Base-by-base conservation (phyloP, 352 stramenopile genomes). In the Phytopythium mirpurense region DNA sequence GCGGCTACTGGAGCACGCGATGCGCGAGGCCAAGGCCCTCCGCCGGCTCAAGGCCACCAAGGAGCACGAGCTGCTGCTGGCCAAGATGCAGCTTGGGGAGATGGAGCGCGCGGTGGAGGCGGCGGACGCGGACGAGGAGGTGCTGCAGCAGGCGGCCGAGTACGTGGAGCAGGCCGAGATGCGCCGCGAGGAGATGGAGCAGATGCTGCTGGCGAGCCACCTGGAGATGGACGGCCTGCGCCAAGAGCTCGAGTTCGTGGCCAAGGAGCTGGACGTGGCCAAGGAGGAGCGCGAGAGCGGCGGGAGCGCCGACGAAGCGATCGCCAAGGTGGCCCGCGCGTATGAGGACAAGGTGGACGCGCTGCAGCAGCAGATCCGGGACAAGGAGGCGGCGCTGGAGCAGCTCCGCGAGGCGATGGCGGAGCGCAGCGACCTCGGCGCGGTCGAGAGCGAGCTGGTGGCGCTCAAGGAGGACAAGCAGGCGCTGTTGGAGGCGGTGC, bases 51-150 rank as follows among this genome's bases (percentile, higher is more conserved):
- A 82, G 65, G 68, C 73, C 21, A 74, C 68, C 1, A 90, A 87
- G 53, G 72, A 88, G 21, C 77, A 87, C 19, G 74, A 87, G 27
- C 54, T 90, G 21, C 68, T 72, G 19, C 52, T 87, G 44, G 65
- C 77, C 2, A 80, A 83, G 44, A 54, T 88, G 29, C 79, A 75
- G 55, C 44, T 92, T 27, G 73, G 74, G 26, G 73, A 88, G 52
- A 70, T 87, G 60, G 77, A 92, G 29, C 68, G 70, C 12, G 69
- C 74, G 12, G 62, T 58, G 9, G 55, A 63, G 26, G 56, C 58
- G 18, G 56, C 65, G 3, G 57, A 67, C 42, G 60, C 65, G 40
- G 65, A 68, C 21, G 66, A 77, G 40, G 60, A 70, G 27, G 62
- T 63, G 49, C 65, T 68, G 40, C 48, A 70, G 34, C 58, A 72